These are phyloP conservation scores for Phytophthora hybrid DNA, from an alignment of 352 stramenopile genomes.

Conservation along the genomic window DNA sequence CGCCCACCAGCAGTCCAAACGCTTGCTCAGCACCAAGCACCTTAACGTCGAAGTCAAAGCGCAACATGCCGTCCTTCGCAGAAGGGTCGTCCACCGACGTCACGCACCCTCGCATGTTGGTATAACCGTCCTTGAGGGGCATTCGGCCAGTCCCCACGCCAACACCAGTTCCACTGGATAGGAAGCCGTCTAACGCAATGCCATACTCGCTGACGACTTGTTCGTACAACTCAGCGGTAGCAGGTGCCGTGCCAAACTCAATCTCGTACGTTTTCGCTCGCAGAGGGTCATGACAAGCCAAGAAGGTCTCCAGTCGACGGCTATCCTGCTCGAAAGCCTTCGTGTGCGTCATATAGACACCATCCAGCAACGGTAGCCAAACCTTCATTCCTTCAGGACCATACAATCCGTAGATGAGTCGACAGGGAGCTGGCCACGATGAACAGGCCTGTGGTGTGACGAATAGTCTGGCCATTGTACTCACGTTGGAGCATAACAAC, in stretches of 20 bases:
- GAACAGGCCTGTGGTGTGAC: slow-evolving; percentile 48
- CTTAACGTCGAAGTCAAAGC: slow-evolving; percentile 82
- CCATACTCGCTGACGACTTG: slow-evolving; percentile 81
- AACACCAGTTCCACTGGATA: slow-evolving; percentile 30
- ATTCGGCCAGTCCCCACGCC: slow-evolving; percentile 26
- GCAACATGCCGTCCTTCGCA: slow-evolving; percentile 70
- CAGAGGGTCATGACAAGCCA: slow-evolving; percentile 82
- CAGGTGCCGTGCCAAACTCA: slow-evolving; percentile 73
- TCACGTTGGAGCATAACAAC: slow-evolving; percentile 74
- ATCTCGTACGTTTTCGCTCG: slow-evolving; percentile 86
- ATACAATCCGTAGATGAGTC: slow-evolving; percentile 77
- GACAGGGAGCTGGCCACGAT: slow-evolving; percentile 69
- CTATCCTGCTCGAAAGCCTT: slow-evolving; percentile 68
- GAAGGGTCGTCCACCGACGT: slow-evolving; percentile 66
- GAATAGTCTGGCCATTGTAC: slow-evolving; percentile 63
- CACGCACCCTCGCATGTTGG: slow-evolving; percentile 64
- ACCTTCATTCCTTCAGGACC: slow-evolving; percentile 75
- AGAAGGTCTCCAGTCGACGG: slow-evolving; percentile 64
- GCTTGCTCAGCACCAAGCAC: slow-evolving; percentile 69
- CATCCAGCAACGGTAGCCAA: slow-evolving; percentile 82
- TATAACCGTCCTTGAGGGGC: slow-evolving; percentile 45
- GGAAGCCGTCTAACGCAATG: slow-evolving; percentile 60
- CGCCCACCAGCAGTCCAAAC: slow-evolving; percentile 78
- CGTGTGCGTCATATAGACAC: slow-evolving; percentile 71
- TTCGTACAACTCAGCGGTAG: slow-evolving; percentile 73